Evolutionary conservation across 1,139 yeast genomes (phyloP).

Genomic region (Geotrichum klebahnii): DNA sequence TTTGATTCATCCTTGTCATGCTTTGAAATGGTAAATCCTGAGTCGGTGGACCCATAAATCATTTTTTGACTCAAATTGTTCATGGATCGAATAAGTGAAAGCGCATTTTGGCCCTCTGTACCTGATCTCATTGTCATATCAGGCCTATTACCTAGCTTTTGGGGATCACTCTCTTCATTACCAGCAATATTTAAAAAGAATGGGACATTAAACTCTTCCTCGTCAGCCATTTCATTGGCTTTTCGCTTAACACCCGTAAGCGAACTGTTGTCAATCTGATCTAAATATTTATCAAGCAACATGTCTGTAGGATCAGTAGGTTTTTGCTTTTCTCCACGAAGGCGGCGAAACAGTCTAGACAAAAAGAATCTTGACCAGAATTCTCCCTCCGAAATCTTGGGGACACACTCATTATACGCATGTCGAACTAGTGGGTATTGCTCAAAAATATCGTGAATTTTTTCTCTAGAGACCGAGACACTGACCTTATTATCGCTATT

Average conservation of each 20-base stretch:
- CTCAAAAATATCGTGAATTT: slow-evolving; percentile 81
- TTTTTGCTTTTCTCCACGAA: slow-evolving; percentile 83
- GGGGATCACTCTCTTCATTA: slow-evolving; percentile 76
- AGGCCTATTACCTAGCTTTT: slow-evolving; percentile 72
- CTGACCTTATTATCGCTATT: slow-evolving; percentile 70
- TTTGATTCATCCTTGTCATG: slow-evolving; percentile 35
- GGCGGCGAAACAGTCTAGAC: slow-evolving; percentile 77
- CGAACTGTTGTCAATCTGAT: slow-evolving; percentile 21
- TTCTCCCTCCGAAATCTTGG: slow-evolving; percentile 80
- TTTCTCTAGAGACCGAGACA: slow-evolving; percentile 86
- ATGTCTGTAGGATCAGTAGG: slow-evolving; percentile 77
- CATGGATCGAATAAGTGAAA: slow-evolving; percentile 80
- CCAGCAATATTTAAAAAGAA: slow-evolving; percentile 64
- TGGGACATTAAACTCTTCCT: slow-evolving; percentile 31
- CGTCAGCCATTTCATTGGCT: slow-evolving; percentile 47
- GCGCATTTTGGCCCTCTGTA: slow-evolving; percentile 57
- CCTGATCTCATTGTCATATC: slow-evolving; percentile 77
- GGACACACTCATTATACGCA: slow-evolving; percentile 88
- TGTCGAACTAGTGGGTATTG: slow-evolving; percentile 90
- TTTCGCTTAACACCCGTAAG: slow-evolving; percentile 27
- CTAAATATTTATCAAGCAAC: slow-evolving; percentile 74
- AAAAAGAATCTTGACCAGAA: slow-evolving; percentile 97
- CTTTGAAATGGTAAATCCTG: slow-evolving; percentile 7
- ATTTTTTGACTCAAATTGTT: slow-evolving; percentile 80
- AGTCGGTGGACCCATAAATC: slow-evolving; percentile 53